Base-by-base conservation (phyloP, 768 basidiomycete species). In the Agaricus bisporus region DNA sequence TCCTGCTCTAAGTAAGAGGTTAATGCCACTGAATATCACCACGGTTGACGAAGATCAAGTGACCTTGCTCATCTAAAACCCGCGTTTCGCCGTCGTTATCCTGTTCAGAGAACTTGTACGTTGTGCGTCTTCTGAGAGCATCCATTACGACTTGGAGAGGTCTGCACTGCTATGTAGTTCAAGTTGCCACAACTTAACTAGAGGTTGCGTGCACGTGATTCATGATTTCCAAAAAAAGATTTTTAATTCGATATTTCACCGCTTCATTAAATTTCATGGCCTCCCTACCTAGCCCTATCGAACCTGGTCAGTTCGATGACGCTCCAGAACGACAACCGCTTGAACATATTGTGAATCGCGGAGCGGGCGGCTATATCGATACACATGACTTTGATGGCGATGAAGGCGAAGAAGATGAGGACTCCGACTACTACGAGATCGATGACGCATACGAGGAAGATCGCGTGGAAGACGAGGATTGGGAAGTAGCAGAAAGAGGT, bases 401-500 rank as follows among this genome's bases (percentile, higher is more conserved):
- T 18, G 61, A 61, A 44, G 71, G 70, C 12, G 70, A 75, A 8
- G 70, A 72, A 7, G 70, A 68, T 15, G 66, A 73, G 1, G 73
- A 77, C 10, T 56, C 57, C 17, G 43, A 41, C 17, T 36, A 49
- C 7, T 53, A 56, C 28, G 69, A 73, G 22, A 54, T 64, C 11
- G 78, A 81, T 25, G 79, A 78, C 11, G 71, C 65, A 56, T 82
- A 78, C 50, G 78, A 80, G 46, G 74, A 82, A 35, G 74, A 73
- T 60, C 74, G 85, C 41, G 86, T 84, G 25, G 89, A 91, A 58
- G 89, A 92, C 63, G 91, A 93, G 62, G 89, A 93, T 65, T 91
- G 87, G 91, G 88, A 93, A 66, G 77, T 88, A 51, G 80, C 87
- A 49, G 90, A 92, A 69, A 71, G 86, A 79, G 87, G 92, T 86